Base-by-base conservation (phyloP, 768 basidiomycete genomes). In the Pulveroboletus sp. region DNA sequence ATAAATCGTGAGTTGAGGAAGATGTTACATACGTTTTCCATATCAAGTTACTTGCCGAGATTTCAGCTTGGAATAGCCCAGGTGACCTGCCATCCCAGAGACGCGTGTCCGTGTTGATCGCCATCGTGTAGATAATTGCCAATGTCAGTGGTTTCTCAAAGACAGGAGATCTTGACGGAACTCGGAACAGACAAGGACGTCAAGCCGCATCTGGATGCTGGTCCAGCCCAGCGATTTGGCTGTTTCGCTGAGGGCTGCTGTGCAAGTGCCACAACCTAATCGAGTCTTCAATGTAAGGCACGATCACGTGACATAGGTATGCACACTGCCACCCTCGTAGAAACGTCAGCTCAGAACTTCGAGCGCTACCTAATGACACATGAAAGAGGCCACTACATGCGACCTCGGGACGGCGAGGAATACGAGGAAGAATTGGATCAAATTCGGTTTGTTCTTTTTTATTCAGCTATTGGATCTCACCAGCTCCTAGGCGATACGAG, bases 401-500 rank as follows among this genome's bases (percentile, higher is more conserved):
- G 56, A 54, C 59, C 55, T 20, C 50, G 40, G 12, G 53, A 56
- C 19, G 53, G 57, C 35, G 74, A 73, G 58, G 76, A 74, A 60
- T 75, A 81, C 29, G 79, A 81, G 61, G 82, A 85, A 55, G 85
- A 85, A 60, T 73, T 84, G 44, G 84, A 84, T 60, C 73, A 79
- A 57, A 84, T 85, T 48, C 74, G 81, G 85, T 85, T 52, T 45
- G 71, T 52, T 25, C 24, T 7, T 44, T 36, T 36, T 37, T 25
- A 19, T 32, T 47, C n/a, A 25, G 33, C 37, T 7, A 16, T 33
- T 17, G 23, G 37, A 49, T 45, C 56, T 68, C 20, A 64, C 33
- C 47, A 38, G 39, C 31, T 53, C 44, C 34, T 56, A 94, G 93
- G 56, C 90, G 89, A 51, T 95, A 94, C 73, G 89, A 94, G 68